Base-by-base conservation (phyloP, 2,329 filamentous ascomycete genomes). In the Arthrobotrys conoides region DNA sequence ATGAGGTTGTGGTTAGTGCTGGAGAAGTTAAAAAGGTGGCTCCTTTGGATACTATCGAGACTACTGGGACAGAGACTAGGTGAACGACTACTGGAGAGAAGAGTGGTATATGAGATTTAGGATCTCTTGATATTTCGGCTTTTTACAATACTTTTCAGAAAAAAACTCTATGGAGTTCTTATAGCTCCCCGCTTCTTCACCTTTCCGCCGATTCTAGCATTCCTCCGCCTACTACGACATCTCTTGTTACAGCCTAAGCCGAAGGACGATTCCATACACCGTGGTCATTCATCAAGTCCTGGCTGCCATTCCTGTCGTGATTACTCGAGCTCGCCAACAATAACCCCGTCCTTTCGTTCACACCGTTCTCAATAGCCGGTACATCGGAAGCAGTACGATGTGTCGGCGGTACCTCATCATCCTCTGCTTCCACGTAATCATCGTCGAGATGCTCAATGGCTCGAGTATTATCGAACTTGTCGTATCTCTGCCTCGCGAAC, bases 21-120 rank as follows among this genome's bases (percentile, higher is more conserved):
- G 70, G 51, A 38, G 76, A 75, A 22, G 70, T 70, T 5, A 75
- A 53, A 49, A 75, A 75, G 41, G 64, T 68, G 30, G 48, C 53
- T 5, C 30, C 41, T n/a, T 18, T 65, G n/a, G 51, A 53, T 14
- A 57, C n/a, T 2, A 67, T 77, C 16, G 44, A 46, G n/a, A 12
- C n/a, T 20, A 41, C 38, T 14, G 38, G 38, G 12, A 41, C 38
- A 2, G 38, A 41, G 38, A n/a, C 38, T 1, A 41, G 38, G 12
- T 41, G 12, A n/a, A 41, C 38, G 14, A 41, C 12, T 41, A 2
- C 38, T 36, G 4, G 12, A 41, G 14, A 16, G 38, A 38, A 38
- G 12, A 41, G 14, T 12, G 14, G 14, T 12, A 41, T 16, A 14
- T 41, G 12, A 12, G 38, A 41, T 41, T 41, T 12, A 12, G 12